phyloP scores from a whole-genome alignment of 2,329 filamentous ascomycete species.

The Trichoderma arundinaceum region DNA sequence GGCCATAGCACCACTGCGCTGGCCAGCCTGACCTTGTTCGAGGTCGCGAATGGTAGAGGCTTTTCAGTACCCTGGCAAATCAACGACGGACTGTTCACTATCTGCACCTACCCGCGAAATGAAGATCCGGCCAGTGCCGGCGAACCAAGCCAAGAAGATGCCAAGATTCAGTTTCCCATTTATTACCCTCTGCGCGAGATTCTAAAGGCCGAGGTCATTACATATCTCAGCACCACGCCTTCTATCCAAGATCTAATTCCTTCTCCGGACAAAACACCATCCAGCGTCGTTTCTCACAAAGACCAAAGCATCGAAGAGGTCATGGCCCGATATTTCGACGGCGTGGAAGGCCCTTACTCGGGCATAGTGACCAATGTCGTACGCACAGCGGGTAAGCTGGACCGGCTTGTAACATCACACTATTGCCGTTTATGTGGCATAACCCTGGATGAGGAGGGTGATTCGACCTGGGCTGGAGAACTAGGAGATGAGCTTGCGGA shows the following conservation, averaged over 20 bases:
- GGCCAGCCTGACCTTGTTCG: slow-evolving; percentile 82
- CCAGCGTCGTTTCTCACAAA: slow-evolving; percentile 66
- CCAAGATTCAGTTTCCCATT: slow-evolving; percentile 50
- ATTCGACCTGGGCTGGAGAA: slow-evolving; percentile 67
- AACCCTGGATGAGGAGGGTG: slow-evolving; percentile 66
- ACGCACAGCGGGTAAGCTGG: slow-evolving; percentile 83
- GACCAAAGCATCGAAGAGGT: slow-evolving; percentile 89
- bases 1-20: slow-evolving; percentile 87
- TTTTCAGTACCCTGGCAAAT: slow-evolving; percentile 82
- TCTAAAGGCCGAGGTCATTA: slow-evolving; percentile 77
- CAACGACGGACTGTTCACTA: slow-evolving; percentile 68
- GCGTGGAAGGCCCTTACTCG: slow-evolving; percentile 82
- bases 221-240: slow-evolving; percentile 65
- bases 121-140: slow-evolving; percentile 34
- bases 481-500: slow-evolving; percentile 54
- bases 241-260: slow-evolving; percentile 57
- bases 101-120: slow-evolving; percentile 41
- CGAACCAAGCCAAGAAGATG: slow-evolving; percentile 29
- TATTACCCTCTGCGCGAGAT: slow-evolving; percentile 86
- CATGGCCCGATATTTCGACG: slow-evolving; percentile 83
- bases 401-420: slow-evolving; percentile 51
- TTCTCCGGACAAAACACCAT: slow-evolving; percentile 42
- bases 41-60: slow-evolving; percentile 90
- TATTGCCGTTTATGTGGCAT: slow-evolving; percentile 73
- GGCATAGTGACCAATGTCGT: slow-evolving; percentile 96